Conservation (phyloP, 2,329 filamentous ascomycete species). For the Cephalotrichum gorgonifer region DNA sequence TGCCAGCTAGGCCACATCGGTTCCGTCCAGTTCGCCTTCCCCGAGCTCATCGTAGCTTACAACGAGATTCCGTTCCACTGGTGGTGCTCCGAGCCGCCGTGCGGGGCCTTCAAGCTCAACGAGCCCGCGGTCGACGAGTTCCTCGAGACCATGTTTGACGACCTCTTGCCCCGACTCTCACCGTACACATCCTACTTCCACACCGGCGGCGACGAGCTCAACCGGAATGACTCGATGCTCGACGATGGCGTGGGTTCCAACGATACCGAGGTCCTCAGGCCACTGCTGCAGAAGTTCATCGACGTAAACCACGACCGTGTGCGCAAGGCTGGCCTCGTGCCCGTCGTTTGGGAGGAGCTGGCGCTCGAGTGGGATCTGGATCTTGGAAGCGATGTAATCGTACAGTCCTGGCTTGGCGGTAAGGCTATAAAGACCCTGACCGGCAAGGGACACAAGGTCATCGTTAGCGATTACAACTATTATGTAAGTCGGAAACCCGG, state of each 20-base stretch:
- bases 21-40: conserved; percentile 53
- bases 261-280: conserved; percentile 52
- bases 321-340: conserved; percentile 51
- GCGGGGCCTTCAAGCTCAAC: conserved; percentile 68
- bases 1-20: conserved; percentile 72
- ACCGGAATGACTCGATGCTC: conserved; percentile 61
- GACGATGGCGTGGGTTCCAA: conserved; percentile 65
- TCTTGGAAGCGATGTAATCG: conserved; percentile 58
- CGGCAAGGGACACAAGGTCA: conserved; percentile 55
- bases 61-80: conserved; percentile 43
- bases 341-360: conserved; percentile 86
- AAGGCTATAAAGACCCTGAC: conserved; percentile 51
- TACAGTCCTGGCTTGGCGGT: conserved; percentile 69
- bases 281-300: conserved; percentile 70
- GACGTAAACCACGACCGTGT: conserved; percentile 59
- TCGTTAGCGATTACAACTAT: conserved; percentile 67
- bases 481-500: conserved; percentile 60
- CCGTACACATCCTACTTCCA: conserved; percentile 71
- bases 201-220: conserved; percentile 81
- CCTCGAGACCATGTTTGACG: conserved; percentile 60
- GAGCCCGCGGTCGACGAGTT: conserved; percentile 59
- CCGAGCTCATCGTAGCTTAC: conserved; percentile 61
- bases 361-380: conserved; percentile 67
- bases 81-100: conserved; percentile 54
- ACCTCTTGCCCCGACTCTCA: conserved; percentile 61